Percentiles rank a stretch among this genome's conserved stretches.
Conservation (phyloP, 192 early-diverging fungal genomes). For the Glomus cerebriforme region DNA sequence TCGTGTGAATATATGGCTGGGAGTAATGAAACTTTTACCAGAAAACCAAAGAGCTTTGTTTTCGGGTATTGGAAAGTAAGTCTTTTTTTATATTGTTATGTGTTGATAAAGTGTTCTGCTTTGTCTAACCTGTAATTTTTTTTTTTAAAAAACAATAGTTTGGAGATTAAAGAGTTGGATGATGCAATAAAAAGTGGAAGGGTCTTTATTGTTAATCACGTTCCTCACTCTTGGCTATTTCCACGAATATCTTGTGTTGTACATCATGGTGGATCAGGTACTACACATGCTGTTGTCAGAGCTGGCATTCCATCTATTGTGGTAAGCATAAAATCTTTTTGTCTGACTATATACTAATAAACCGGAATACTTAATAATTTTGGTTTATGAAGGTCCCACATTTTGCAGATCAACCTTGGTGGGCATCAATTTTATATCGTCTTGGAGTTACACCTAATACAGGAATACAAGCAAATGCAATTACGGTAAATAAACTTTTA, state of each 20-base stretch:
- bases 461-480: background rate
- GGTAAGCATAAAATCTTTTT: background rate
- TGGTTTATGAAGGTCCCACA: background rate
- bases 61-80: background rate
- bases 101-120: background rate
- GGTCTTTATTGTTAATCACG: background rate
- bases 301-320: background rate
- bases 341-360: background rate
- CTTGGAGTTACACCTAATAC: background rate
- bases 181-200: background rate
- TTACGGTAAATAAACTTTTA: background rate
- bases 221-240: slow-evolving; percentile 19
- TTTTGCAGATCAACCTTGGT: slow-evolving; percentile 17
- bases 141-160: background rate
- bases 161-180: background rate
- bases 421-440: slow-evolving; percentile 14
- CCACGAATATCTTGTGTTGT: slow-evolving; percentile 2
- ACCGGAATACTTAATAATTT: background rate
- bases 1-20: background rate
- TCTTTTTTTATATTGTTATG: background rate
- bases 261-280: slow-evolving; percentile 14
- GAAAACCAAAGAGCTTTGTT: slow-evolving; percentile 5
- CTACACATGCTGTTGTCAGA: slow-evolving; percentile 1
- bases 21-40: background rate
- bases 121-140: background rate